A percentile compares a stretch with the other conserved stretches of the same genome.
These are phyloP conservation scores for Sodiomyces alkalinus DNA, from an alignment of 2,329 filamentous ascomycete species.

Conservation along the genomic window DNA sequence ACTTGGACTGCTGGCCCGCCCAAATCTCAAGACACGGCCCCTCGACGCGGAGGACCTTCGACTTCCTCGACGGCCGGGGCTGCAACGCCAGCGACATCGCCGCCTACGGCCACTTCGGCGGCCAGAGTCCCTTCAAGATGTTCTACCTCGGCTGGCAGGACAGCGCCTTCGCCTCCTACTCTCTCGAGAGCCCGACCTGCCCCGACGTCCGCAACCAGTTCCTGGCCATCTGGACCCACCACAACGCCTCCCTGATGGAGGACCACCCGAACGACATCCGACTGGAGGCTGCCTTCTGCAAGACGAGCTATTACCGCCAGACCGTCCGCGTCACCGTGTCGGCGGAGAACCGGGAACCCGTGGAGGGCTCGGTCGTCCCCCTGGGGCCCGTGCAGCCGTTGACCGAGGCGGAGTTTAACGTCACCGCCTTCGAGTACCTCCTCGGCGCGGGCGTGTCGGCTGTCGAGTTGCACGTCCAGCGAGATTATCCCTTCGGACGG, in stretches of 20 bases:
- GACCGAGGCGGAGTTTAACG: conserved; percentile 15
- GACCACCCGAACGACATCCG: conserved; percentile 3
- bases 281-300: conserved; percentile 25
- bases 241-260: conserved; percentile 1
- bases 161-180: conserved; percentile 14
- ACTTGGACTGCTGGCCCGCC: conserved; percentile 22
- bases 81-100: conserved; percentile 15
- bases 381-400: conserved; percentile 7
- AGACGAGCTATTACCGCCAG: conserved; percentile 29
- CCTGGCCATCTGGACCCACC: conserved; percentile 11
- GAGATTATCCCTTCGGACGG: conserved; percentile 11
- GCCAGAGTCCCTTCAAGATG: conserved; percentile 12
- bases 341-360: conserved; percentile 3
- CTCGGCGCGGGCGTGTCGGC: conserved; percentile 13
- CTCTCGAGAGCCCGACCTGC: conserved; percentile 18
- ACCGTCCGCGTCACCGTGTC: conserved; percentile 23
- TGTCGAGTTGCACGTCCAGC: accelerated
- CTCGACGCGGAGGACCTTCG: conserved; percentile 2
- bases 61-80: conserved; percentile 21
- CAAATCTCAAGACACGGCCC: conserved; percentile 2
- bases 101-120: conserved; percentile 3
- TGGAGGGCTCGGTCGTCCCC: conserved; percentile 2
- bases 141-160: conserved; percentile 28
- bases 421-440: conserved; percentile 18
- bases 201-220: conserved; percentile 22